These are phyloP conservation scores for Saccharum hybrid DNA, from an alignment of 202 grass and related monocot genomes.

Conservation along the genomic window DNA sequence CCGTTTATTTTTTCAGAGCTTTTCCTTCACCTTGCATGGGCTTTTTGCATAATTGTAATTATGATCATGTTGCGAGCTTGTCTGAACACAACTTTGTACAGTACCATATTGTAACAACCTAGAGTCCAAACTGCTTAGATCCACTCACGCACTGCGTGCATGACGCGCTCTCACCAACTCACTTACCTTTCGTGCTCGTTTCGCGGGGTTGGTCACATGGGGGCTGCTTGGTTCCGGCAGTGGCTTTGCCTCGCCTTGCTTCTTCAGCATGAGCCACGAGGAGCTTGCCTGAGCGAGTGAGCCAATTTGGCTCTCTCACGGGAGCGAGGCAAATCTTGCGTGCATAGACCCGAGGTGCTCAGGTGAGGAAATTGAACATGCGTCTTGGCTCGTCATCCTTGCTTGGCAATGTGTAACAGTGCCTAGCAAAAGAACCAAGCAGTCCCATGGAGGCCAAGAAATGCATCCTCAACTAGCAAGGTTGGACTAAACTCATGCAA, in stretches of 20 bases:
- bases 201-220: neutral
- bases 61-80: conserved; percentile 27
- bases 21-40: conserved; percentile 32
- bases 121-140: neutral
- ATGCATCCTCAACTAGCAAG: neutral
- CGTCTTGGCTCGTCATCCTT: neutral
- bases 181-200: neutral
- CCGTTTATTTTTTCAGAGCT: conserved; percentile 17
- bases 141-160: neutral
- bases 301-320: neutral
- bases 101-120: neutral
- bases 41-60: conserved; percentile 1
- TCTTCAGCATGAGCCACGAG: neutral
- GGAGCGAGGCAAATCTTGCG: neutral
- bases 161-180: neutral
- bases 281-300: neutral
- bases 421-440: neutral
- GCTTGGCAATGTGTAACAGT: neutral
- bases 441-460: neutral
- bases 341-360: neutral
- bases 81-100: neutral
- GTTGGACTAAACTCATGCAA: neutral
- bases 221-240: neutral
- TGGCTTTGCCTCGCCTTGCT: neutral
- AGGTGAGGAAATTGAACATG: neutral